Percentiles rank a stretch among this genome's conserved stretches.
Evolutionary conservation across 495 filamentous ascomycete species (phyloP).

Genomic region (Parachaetomium inaequale): DNA sequence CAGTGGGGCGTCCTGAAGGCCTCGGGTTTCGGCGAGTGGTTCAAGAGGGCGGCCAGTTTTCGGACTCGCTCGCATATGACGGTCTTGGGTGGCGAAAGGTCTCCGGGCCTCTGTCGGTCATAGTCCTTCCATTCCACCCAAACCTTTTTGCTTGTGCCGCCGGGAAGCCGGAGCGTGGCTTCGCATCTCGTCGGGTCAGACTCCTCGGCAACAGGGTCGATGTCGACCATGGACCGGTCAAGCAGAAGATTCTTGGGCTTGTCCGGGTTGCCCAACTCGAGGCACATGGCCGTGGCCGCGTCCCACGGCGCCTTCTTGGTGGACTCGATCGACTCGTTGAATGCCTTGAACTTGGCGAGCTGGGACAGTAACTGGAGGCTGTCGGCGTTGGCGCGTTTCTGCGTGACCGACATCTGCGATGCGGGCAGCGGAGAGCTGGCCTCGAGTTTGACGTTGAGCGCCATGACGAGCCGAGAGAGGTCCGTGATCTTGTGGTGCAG

Average conservation of each 20-base stretch:
- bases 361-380: slow-evolving; percentile 38
- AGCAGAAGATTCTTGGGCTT: slow-evolving; percentile 32
- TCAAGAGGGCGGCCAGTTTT: slow-evolving; percentile 40
- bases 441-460: slow-evolving; percentile 36
- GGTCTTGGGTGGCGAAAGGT: slow-evolving; percentile 31
- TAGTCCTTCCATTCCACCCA: slow-evolving; percentile 51
- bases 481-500: slow-evolving; percentile 42
- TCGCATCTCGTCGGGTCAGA: slow-evolving; percentile 36
- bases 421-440: slow-evolving; percentile 17
- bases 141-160: slow-evolving; percentile 30
- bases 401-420: slow-evolving; percentile 29
- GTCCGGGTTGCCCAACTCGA: slow-evolving; percentile 34
- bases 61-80: slow-evolving; percentile 38
- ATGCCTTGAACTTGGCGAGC: slow-evolving; percentile 48
- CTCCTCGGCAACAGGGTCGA: slow-evolving; percentile 30
- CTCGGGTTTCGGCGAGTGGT: slow-evolving; percentile 41
- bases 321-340: slow-evolving; percentile 43
- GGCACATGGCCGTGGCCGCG: slow-evolving; percentile 29
- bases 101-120: slow-evolving; percentile 33
- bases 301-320: slow-evolving; percentile 29
- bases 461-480: slow-evolving; percentile 40
- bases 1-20: slow-evolving; percentile 45
- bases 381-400: slow-evolving; percentile 33
- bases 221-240: slow-evolving; percentile 31
- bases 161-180: slow-evolving; percentile 30